phyloP scores from a whole-genome alignment of 192 early-diverging fungal species.

The Gigaspora rosea region DNA sequence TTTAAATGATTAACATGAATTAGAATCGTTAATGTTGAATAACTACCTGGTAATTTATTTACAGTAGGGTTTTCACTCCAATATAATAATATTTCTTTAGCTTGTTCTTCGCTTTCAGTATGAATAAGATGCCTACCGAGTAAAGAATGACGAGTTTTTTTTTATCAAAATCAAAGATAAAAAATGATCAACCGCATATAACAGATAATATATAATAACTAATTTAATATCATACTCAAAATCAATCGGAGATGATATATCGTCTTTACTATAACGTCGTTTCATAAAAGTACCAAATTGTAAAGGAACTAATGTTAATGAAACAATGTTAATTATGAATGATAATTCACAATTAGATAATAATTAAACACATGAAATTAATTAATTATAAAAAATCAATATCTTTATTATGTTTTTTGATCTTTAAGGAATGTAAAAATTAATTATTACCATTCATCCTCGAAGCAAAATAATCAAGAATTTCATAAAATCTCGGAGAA shows the following conservation, averaged over 20 bases:
- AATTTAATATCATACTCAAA: conserved; percentile 19
- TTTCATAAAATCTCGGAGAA: conserved; percentile 33
- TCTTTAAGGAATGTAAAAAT: not conserved
- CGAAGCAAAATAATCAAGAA: conserved; percentile 29
- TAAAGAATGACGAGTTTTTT: too few species aligned
- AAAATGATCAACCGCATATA: too few species aligned
- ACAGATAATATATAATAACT: not conserved
- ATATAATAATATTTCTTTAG: conserved; percentile 40
- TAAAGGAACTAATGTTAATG: conserved; percentile 9
- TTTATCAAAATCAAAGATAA: too few species aligned
- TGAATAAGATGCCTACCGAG: conserved; percentile 41
- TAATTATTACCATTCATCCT: conserved; percentile 25
- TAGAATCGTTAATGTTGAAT: too few species aligned
- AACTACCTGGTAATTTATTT: conserved; percentile 49
- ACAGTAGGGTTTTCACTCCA: conserved; percentile 40
- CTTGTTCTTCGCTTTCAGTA: conserved; percentile 43
- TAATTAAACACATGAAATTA: not conserved
- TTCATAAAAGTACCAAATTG: conserved; percentile 34
- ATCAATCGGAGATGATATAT: conserved; percentile 7
- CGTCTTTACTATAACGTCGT: conserved; percentile 24
- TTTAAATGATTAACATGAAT: not conserved
- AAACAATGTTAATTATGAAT: not conserved
- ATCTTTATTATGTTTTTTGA: not conserved
- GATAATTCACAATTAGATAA: not conserved
- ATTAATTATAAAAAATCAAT: not conserved